These are phyloP conservation scores for Pulveroboletus ravenelii DNA, from an alignment of 768 basidiomycete genomes.

Conservation along the genomic window DNA sequence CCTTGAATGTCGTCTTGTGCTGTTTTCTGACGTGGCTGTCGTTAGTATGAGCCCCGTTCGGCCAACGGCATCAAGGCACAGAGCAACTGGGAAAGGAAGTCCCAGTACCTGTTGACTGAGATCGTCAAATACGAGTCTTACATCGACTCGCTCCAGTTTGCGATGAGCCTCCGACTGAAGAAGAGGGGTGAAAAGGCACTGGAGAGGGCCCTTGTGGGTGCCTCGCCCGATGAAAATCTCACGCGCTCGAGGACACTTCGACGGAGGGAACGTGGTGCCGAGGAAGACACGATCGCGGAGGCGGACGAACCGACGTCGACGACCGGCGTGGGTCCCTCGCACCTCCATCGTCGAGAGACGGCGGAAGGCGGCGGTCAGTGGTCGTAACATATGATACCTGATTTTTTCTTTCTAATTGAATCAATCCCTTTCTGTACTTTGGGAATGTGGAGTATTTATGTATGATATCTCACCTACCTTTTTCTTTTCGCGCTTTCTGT, in stretches of 20 bases:
- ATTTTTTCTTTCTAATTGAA: slow-evolving; percentile 15
- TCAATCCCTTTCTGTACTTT: neutral
- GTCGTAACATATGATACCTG: slow-evolving; percentile 18
- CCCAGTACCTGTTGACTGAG: slow-evolving; percentile 83
- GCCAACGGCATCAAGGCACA: slow-evolving; percentile 70
- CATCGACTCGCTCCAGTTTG: slow-evolving; percentile 80
- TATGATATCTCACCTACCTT: slow-evolving; percentile 25
- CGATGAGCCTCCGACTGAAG: slow-evolving; percentile 81
- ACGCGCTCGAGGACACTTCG: slow-evolving; percentile 28
- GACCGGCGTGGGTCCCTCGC: slow-evolving; percentile 26
- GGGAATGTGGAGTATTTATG: slow-evolving; percentile 25
- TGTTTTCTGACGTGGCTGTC: too few species aligned
- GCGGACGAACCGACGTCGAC: slow-evolving; percentile 36
- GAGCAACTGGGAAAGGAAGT: slow-evolving; percentile 91
- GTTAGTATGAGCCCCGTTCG: slow-evolving; percentile 69
- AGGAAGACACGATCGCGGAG: slow-evolving; percentile 47
- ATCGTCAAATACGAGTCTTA: slow-evolving; percentile 96
- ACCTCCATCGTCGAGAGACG: slow-evolving; percentile 40
- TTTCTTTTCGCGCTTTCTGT: slow-evolving; percentile 1
- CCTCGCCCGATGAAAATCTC: slow-evolving; percentile 30
- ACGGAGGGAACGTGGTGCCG: slow-evolving; percentile 37
- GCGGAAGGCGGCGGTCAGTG: slow-evolving; percentile 36
- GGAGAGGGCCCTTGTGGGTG: slow-evolving; percentile 49
- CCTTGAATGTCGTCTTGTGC: neutral
- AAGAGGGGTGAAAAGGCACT: slow-evolving; percentile 86